Percentiles rank a stretch among this genome's conserved stretches.
Evolutionary conservation across 345 rosid genomes (phyloP).

Genomic region (Murraya koenigii): DNA sequence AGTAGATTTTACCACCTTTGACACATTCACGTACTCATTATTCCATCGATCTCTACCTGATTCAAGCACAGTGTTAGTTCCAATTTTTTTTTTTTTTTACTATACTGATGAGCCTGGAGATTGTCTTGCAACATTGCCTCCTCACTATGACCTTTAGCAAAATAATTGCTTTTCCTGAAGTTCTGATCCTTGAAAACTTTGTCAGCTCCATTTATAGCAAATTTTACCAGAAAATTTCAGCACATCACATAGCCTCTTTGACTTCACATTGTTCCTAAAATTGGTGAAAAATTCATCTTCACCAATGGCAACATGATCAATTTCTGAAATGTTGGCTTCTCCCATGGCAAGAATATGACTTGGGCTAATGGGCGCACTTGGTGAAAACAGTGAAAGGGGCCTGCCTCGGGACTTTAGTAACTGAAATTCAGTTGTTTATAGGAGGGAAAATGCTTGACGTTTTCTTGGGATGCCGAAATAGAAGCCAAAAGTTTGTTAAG

Average conservation of each 20-base stretch:
- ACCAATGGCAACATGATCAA: neutral
- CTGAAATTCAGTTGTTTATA: conserved; percentile 1
- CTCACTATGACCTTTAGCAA: neutral
- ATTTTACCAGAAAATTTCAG: conserved; percentile 18
- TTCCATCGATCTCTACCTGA: neutral
- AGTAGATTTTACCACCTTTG: conserved; percentile 10
- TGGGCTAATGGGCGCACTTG: neutral
- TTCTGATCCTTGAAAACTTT: conserved; percentile 24
- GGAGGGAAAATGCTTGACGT: neutral
- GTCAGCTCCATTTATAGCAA: conserved; percentile 26
- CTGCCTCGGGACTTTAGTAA: neutral
- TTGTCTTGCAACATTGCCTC: neutral
- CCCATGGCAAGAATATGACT: conserved; percentile 11
- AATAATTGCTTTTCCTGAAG: neutral
- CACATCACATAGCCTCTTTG: neutral
- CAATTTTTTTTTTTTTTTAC: neutral
- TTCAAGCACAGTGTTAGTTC: neutral
- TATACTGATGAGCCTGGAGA: neutral
- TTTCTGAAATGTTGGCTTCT: conserved; percentile 11
- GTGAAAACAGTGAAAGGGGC: neutral
- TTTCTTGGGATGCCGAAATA: conserved; percentile 37
- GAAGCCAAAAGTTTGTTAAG: too few relatives aligned
- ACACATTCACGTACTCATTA: neutral
- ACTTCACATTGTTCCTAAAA: neutral
- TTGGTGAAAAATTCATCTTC: neutral